Conservation (phyloP, 345 rosid species). For the Boechera stricta region DNA sequence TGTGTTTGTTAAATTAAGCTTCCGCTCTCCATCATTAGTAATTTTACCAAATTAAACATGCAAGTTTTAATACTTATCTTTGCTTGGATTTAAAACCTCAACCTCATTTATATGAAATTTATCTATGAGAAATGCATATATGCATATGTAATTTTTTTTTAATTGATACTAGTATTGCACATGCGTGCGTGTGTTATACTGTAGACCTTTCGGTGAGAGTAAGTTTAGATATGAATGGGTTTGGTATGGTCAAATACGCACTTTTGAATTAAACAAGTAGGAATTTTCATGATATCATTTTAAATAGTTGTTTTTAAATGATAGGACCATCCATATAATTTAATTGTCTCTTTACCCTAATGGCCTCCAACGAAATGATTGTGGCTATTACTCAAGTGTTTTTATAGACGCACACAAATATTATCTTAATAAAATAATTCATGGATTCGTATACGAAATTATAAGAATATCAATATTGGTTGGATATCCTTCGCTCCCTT, state of each 20-base stretch:
- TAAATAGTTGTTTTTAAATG: constrained; percentile 13
- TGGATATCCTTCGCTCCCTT: too few relatives aligned
- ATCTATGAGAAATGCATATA: not conserved
- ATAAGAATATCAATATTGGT: too few relatives aligned
- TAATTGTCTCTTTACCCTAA: not conserved
- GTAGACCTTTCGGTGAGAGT: constrained; percentile 20
- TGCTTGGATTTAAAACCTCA: not conserved
- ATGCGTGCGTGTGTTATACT: constrained; percentile 8
- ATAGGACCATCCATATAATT: constrained; percentile 9
- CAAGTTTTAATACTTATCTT: too few relatives aligned
- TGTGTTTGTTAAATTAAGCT: too few relatives aligned
- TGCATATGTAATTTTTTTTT: too few relatives aligned
- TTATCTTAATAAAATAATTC: too few relatives aligned
- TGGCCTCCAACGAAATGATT: not conserved
- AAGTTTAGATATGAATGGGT: constrained; percentile 21
- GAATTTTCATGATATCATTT: constrained; percentile 10
- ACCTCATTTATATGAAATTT: not conserved
- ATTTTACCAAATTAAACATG: too few relatives aligned
- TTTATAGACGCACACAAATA: not conserved
- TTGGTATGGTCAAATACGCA: constrained; percentile 35
- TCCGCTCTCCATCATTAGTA: too few relatives aligned
- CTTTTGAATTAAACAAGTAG: constrained; percentile 7
- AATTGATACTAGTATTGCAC: not conserved
- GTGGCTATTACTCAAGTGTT: constrained; percentile 11
- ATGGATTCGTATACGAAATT: too few relatives aligned